These are phyloP conservation scores for Gastrolobium villosum DNA, from an alignment of 306 rosid species.

Conservation along the genomic window DNA sequence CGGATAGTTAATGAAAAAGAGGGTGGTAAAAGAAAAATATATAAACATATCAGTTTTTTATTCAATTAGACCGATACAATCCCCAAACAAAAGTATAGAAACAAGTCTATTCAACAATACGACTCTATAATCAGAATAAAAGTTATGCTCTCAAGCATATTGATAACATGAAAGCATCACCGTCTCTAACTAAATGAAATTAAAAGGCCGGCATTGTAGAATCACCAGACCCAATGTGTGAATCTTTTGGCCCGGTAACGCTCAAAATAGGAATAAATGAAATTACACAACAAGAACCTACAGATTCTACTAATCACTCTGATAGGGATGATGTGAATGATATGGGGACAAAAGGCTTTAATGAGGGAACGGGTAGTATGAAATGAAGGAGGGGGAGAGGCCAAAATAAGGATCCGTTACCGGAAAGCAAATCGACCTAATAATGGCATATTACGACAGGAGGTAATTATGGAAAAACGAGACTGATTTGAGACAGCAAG, in stretches of 20 bases:
- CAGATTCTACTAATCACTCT: conserved; percentile 20
- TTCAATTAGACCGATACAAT: neutral
- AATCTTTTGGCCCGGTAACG: conserved; percentile 34
- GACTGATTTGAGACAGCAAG: no score
- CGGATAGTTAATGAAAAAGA: no score
- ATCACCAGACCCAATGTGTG: conserved; percentile 15
- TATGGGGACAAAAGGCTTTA: no score
- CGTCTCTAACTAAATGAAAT: conserved; percentile 26
- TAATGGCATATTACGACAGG: no score
- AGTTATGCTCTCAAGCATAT: conserved; percentile 24
- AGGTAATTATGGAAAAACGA: no score
- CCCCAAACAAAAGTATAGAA: neutral
- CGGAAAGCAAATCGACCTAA: no score
- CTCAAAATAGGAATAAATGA: conserved; percentile 43
- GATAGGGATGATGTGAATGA: neutral
- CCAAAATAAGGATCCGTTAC: no score
- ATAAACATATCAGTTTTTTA: conserved; percentile 1
- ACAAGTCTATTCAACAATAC: conserved; percentile 12
- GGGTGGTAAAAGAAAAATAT: conserved; percentile 43
- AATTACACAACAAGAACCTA: conserved; percentile 18
- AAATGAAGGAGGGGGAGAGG: neutral
- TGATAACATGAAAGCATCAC: conserved; percentile 18
- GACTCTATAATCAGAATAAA: conserved; percentile 2
- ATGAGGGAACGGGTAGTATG: no score
- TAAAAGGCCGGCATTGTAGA: conserved; percentile 23